phyloP scores from a whole-genome alignment of 2,329 filamentous ascomycete species.

The Capronia epimyces region DNA sequence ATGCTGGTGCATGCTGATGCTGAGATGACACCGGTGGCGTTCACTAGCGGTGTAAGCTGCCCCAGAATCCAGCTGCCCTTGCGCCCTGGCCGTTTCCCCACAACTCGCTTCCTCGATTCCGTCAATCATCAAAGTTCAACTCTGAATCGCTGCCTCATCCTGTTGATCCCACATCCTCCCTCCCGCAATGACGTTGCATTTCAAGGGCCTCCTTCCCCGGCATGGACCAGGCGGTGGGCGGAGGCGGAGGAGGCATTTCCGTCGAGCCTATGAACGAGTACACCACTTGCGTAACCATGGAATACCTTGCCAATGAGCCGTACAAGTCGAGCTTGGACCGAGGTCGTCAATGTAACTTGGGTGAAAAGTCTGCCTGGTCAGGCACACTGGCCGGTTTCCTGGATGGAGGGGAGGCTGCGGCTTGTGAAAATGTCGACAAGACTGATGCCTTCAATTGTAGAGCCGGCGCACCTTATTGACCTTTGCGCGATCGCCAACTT shows the following conservation, averaged over 20 bases:
- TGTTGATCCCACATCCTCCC: neutral
- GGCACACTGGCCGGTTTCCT: no score
- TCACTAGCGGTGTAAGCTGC: neutral
- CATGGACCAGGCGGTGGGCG: neutral
- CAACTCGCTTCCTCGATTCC: neutral
- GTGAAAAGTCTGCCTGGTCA: neutral
- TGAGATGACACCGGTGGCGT: neutral
- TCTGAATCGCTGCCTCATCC: neutral
- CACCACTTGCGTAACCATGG: neutral
- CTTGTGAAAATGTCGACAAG: neutral
- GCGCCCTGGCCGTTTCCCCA: no score
- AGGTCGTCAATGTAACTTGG: neutral
- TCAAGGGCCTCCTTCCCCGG: no score
- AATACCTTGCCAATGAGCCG: neutral
- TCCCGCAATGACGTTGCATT: slow-evolving; percentile 17
- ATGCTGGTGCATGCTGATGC: no score
- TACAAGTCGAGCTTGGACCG: neutral
- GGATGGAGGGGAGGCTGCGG: no score
- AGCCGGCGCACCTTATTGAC: neutral
- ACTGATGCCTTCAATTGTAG: neutral
- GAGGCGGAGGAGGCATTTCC: neutral
- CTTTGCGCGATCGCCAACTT: no score
- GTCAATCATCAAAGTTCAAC: slow-evolving; percentile 7
- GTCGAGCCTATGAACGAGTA: neutral
- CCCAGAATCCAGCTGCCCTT: no score